phyloP scores from a whole-genome alignment of 1,284 basidiomycete genomes.

The Malassezia japonica region DNA sequence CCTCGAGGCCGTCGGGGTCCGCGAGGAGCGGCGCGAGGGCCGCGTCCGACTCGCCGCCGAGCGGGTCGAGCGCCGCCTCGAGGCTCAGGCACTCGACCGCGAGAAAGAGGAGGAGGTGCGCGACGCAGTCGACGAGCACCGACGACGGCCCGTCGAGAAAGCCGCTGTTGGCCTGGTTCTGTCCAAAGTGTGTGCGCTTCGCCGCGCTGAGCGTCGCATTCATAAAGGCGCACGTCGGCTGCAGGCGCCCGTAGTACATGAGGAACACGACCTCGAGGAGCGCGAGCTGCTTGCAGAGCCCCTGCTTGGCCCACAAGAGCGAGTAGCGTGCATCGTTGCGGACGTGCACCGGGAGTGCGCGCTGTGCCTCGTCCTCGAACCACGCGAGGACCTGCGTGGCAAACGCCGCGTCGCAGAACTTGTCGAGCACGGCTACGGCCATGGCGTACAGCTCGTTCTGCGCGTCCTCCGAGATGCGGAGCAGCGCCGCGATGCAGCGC shows the following conservation, averaged over 20 bases:
- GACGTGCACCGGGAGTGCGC: slow-evolving; percentile 54
- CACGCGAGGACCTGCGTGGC: slow-evolving; percentile 56
- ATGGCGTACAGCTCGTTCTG: slow-evolving; percentile 56
- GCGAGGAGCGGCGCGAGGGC: slow-evolving; percentile 15
- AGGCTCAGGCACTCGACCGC: slow-evolving; percentile 70
- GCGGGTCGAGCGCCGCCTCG: slow-evolving; percentile 60
- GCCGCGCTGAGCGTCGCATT: slow-evolving; percentile 59
- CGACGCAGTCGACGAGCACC: slow-evolving; percentile 60
- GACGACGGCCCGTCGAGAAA: slow-evolving; percentile 60
- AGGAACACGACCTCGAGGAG: slow-evolving; percentile 74
- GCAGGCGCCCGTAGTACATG: slow-evolving; percentile 67
- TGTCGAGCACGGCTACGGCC: slow-evolving; percentile 56
- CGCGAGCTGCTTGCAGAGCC: slow-evolving; percentile 65
- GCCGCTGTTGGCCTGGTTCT: slow-evolving; percentile 59
- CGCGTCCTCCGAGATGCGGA: slow-evolving; percentile 58
- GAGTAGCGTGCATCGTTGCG: slow-evolving; percentile 57
- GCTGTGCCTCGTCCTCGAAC: slow-evolving; percentile 51
- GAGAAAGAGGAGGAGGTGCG: slow-evolving; percentile 65
- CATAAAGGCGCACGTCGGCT: slow-evolving; percentile 59
- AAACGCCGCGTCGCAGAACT: slow-evolving; percentile 59
- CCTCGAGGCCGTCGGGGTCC: slow-evolving; percentile 20
- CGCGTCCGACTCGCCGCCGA: slow-evolving; percentile 22
- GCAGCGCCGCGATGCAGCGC: slow-evolving; percentile 50
- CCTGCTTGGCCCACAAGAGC: slow-evolving; percentile 68
- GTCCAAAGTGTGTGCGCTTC: slow-evolving; percentile 61